These are phyloP conservation scores for Phanerodontia chrysosporium DNA, from an alignment of 768 basidiomycete species.

Conservation along the genomic window DNA sequence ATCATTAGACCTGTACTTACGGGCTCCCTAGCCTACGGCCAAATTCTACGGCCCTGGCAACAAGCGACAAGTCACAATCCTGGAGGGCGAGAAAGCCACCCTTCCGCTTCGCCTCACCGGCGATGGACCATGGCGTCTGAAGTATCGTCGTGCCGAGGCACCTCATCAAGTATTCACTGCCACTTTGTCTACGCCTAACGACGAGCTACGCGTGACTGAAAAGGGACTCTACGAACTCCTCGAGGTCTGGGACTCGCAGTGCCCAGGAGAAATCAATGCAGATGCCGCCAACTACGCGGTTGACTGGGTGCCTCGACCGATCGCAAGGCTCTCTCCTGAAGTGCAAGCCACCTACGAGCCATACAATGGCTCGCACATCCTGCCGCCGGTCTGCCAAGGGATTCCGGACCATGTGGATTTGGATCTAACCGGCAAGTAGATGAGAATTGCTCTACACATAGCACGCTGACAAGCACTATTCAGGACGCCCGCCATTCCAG, in stretches of 20 bases:
- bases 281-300: slow-evolving; percentile 66
- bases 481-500: slow-evolving; percentile 92
- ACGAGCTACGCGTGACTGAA: slow-evolving; percentile 65
- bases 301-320: slow-evolving; percentile 77
- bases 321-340: slow-evolving; percentile 59
- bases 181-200: slow-evolving; percentile 60
- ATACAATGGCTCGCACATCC: slow-evolving; percentile 70
- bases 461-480: slow-evolving; percentile 27
- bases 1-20: neutral
- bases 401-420: slow-evolving; percentile 76
- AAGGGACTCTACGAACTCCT: slow-evolving; percentile 73
- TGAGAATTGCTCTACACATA: neutral
- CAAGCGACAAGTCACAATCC: slow-evolving; percentile 55
- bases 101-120: slow-evolving; percentile 88
- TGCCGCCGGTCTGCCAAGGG: slow-evolving; percentile 81
- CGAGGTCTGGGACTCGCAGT: slow-evolving; percentile 71
- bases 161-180: slow-evolving; percentile 37
- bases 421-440: slow-evolving; percentile 60
- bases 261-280: slow-evolving; percentile 65
- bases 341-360: slow-evolving; percentile 53
- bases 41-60: slow-evolving; percentile 73
- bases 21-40: slow-evolving; percentile 63
- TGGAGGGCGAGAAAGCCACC: slow-evolving; percentile 67
- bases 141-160: slow-evolving; percentile 55
- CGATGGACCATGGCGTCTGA: slow-evolving; percentile 89